phyloP scores from a whole-genome alignment of 805 yeast species.

The Saccharomycopsis olivae region DNA sequence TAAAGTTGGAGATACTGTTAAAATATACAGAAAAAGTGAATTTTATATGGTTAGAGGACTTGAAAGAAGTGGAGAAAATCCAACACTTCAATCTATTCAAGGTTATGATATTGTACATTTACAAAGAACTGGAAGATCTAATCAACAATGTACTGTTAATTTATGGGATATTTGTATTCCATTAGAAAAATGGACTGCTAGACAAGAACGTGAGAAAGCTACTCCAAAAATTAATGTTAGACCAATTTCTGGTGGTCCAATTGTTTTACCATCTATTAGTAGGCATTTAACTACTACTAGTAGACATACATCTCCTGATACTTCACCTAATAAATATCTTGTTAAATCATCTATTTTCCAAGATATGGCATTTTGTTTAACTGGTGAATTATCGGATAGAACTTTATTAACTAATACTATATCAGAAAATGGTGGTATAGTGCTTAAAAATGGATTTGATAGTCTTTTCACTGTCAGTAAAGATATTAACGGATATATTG shows the following conservation, averaged over 20 bases:
- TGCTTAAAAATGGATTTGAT: constrained; percentile 28
- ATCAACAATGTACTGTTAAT: constrained; percentile 21
- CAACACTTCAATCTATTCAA: constrained; percentile 41
- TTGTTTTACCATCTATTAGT: no score
- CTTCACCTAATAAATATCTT: constrained; percentile 14
- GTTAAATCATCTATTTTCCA: constrained; percentile 15
- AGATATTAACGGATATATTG: constrained; percentile 4
- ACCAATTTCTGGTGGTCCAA: no score
- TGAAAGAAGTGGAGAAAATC: constrained; percentile 16
- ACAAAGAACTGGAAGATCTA: constrained; percentile 23
- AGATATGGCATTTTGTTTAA: constrained; percentile 18
- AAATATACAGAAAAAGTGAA: constrained; percentile 24
- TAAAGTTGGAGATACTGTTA: constrained; percentile 44
- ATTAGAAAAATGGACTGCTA: constrained; percentile 27
- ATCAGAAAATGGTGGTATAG: constrained; percentile 27
- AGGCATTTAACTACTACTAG: no score
- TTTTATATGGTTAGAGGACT: constrained; percentile 39
- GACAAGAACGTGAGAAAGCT: no score
- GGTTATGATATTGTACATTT: constrained; percentile 46
- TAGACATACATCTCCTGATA: constrained; percentile 16
- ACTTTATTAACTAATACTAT: constrained; percentile 2
- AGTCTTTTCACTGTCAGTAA: constrained; percentile 20
- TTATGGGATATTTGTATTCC: constrained; percentile 31
- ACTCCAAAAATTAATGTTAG: constrained; percentile 20
- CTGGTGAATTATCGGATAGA: constrained; percentile 12